These are phyloP conservation scores for Deuterostichococcus epilithicus DNA, from an alignment of 139 green algal genomes.

Conservation along the genomic window DNA sequence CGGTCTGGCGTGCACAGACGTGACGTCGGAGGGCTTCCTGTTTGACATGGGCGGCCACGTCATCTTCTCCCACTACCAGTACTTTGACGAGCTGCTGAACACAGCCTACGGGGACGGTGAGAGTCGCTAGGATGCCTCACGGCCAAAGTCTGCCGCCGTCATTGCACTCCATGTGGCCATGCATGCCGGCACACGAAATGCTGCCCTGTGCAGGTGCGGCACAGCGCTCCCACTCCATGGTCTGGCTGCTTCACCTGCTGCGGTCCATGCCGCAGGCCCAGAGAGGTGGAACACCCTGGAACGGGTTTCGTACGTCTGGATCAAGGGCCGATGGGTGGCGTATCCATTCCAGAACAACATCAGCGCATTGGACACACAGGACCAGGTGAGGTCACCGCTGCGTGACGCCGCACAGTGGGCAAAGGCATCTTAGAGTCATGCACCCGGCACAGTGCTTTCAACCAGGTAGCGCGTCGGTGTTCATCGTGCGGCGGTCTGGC, in stretches of 20 bases:
- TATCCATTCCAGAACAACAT: slow-evolving; percentile 96
- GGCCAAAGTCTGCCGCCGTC: too few relatives aligned
- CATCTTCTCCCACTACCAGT: slow-evolving; percentile 90
- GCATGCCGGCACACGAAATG: too few relatives aligned
- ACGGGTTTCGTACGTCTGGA: slow-evolving; percentile 85
- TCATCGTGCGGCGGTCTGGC: too few relatives aligned
- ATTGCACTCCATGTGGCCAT: too few relatives aligned
- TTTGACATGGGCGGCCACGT: slow-evolving; percentile 95
- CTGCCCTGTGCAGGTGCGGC: too few relatives aligned
- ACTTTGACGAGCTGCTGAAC: slow-evolving; percentile 85
- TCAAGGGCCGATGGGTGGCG: slow-evolving; percentile 78
- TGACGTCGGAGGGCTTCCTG: slow-evolving; percentile 83
- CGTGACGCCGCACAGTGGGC: too few relatives aligned
- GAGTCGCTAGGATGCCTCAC: too few relatives aligned
- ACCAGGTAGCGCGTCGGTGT: too few relatives aligned
- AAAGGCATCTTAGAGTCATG: too few relatives aligned
- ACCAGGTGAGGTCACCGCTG: slow-evolving; percentile 74
- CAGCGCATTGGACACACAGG: slow-evolving; percentile 70
- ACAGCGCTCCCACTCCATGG: background rate
- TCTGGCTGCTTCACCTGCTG: background rate
- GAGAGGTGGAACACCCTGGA: slow-evolving; percentile 82
- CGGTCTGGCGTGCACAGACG: slow-evolving; percentile 84
- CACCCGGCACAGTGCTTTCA: too few relatives aligned
- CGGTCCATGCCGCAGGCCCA: slow-evolving; percentile 36
- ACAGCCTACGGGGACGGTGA: slow-evolving; percentile 8